Evolutionary conservation across 1,284 basidiomycete species (phyloP).

Genomic region (Uromyces viciae-fabae): DNA sequence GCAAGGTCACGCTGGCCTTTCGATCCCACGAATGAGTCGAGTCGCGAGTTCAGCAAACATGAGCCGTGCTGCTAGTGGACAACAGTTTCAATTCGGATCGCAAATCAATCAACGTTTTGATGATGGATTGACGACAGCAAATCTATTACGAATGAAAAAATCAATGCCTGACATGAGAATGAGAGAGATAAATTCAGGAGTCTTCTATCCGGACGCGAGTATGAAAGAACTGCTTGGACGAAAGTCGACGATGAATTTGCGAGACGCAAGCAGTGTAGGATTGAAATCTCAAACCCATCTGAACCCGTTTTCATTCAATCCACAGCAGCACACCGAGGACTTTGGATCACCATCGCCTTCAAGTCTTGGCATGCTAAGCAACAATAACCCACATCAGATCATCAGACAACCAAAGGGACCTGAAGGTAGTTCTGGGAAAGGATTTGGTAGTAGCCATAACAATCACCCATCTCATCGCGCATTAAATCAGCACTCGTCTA

Average conservation of each 20-base stretch:
- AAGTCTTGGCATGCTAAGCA: not conserved
- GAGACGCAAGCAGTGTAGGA: not conserved
- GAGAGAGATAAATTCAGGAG: conserved; percentile 23
- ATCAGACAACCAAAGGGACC: conserved; percentile 39
- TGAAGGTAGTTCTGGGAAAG: conserved; percentile 24
- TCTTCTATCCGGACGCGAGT: conserved; percentile 22
- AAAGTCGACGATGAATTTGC: conserved; percentile 23
- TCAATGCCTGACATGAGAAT: conserved; percentile 71
- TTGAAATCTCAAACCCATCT: not conserved
- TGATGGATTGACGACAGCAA: not conserved
- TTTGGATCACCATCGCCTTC: not conserved
- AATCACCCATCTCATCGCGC: not conserved
- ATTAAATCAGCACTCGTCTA: not conserved
- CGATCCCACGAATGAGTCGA: not conserved
- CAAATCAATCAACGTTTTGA: not conserved
- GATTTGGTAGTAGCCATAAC: not conserved
- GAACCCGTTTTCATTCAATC: conserved; percentile 4
- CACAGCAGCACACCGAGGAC: not conserved
- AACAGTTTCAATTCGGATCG: not conserved
- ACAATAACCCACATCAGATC: conserved; percentile 18
- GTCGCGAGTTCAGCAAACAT: conserved; percentile 29
- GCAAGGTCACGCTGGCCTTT: not conserved
- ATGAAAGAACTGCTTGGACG: not conserved
- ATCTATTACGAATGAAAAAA: conserved; percentile 66
- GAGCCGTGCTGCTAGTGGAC: not conserved